These are phyloP conservation scores for Aspergillus sp. DNA, from an alignment of 2,329 filamentous ascomycete genomes.

Conservation along the genomic window DNA sequence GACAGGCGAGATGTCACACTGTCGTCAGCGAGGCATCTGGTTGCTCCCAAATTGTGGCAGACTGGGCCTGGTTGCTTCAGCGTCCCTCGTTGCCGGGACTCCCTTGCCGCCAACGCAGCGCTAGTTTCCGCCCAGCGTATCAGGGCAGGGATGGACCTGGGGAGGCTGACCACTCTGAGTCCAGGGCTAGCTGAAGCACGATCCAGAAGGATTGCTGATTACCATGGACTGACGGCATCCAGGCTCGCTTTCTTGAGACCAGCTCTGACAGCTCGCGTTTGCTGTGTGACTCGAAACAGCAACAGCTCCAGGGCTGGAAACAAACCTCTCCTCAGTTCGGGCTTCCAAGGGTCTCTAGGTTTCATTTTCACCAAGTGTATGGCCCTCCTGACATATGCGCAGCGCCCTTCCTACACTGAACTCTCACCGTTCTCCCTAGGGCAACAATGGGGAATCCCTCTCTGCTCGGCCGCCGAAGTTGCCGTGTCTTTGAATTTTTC, in stretches of 20 bases:
- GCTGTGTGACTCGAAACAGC: conserved; percentile 8
- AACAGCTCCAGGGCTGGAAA: not conserved
- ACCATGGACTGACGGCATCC: not conserved
- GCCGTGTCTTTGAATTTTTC: conserved; percentile 12
- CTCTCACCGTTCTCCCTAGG: not conserved
- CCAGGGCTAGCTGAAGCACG: conserved; percentile 24
- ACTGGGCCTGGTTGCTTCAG: not conserved
- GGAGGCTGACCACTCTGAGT: conserved; percentile 9
- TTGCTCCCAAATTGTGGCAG: not conserved
- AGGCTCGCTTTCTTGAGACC: conserved; percentile 2
- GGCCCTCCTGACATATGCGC: conserved; percentile 19
- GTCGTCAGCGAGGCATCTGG: not conserved
- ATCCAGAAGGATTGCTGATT: conserved; percentile 3
- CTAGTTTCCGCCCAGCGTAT: conserved; percentile 37
- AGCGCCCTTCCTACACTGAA: conserved; percentile 5
- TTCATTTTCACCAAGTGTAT: not conserved
- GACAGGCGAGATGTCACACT: conserved; percentile 2
- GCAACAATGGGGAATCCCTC: conserved; percentile 1
- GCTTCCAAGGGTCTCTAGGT: conserved; percentile 2
- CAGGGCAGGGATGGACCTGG: conserved; percentile 20
- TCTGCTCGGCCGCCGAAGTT: conserved; percentile 7
- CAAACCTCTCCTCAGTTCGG: not conserved
- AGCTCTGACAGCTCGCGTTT: conserved; percentile 13
- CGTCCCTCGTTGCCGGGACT: conserved; percentile 36
- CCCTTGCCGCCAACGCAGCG: conserved; percentile 37